These are phyloP conservation scores for Exobasidium rhododendri DNA, from an alignment of 1,284 basidiomycete genomes.

Conservation along the genomic window DNA sequence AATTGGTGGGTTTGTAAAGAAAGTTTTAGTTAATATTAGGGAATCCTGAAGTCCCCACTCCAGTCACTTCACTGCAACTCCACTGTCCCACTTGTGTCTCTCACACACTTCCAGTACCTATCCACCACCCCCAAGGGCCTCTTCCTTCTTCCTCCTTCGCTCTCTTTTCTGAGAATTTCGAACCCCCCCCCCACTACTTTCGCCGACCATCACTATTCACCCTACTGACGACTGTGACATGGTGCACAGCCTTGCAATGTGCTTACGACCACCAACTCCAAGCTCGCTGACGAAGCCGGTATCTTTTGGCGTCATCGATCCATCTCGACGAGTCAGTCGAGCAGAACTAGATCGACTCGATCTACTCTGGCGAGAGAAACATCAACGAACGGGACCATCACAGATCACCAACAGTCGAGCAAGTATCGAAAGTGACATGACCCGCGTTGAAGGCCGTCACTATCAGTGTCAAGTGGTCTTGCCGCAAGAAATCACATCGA, in stretches of 20 bases:
- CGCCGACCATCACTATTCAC: neutral
- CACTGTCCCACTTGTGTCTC: too few species aligned
- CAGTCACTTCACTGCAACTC: too few species aligned
- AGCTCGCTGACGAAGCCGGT: neutral
- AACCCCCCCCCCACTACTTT: neutral
- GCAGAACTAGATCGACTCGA: slow-evolving; percentile 6
- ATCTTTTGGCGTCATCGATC: slow-evolving; percentile 5
- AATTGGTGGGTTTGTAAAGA: too few species aligned
- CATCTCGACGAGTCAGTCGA: neutral
- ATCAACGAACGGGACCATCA: neutral
- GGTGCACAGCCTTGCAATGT: neutral
- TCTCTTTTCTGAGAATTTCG: too few species aligned
- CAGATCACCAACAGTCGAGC: neutral
- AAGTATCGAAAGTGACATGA: slow-evolving; percentile 5
- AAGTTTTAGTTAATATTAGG: too few species aligned
- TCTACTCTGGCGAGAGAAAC: slow-evolving; percentile 1
- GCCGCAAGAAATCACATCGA: neutral
- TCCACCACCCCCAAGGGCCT: too few species aligned
- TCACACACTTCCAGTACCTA: too few species aligned
- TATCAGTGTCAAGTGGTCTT: neutral
- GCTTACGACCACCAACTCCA: neutral
- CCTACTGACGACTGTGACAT: neutral
- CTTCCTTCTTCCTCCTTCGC: too few species aligned
- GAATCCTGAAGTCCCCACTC: too few species aligned
- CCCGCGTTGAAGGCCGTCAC: neutral